Evolutionary conservation across 169 alveolate genomes (phyloP), one percentile per base, ranked within the genome.

Genomic region (Eimeria tenella): DNA sequence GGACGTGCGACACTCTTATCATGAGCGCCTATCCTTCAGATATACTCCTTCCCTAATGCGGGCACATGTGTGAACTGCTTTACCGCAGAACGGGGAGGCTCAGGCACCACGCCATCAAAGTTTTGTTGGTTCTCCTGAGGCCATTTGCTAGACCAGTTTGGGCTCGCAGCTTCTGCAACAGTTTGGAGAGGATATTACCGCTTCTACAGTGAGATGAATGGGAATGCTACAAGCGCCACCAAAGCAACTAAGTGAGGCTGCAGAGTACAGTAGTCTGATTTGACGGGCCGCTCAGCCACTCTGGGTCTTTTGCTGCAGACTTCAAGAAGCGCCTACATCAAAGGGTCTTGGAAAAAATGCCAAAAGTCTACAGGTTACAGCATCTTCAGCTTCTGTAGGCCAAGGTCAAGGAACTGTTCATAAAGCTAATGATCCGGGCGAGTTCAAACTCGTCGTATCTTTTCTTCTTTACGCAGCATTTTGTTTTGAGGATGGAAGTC

Each of bases 401-500:
- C 92, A 31, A 60, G 68, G 21, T 9, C 70, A 53, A 49, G 92
- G 65, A 17, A 63, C 68, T 23, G 19, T 55, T 4, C 52, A 62
- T 63, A 13, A 79, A 60, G 1, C 81, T 50, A 63, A 55, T 42
- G 73, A 42, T 50, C 10, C 53, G 42, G 55, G 63, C n/a, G 79
- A 25, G 9, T 49, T 84, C 62, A 60, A 62, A 50, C 81, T 84
- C 21, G 21, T 49, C 52, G 53, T 60, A 62, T 62, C 92, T 23
- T 84, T 84, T 42, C 92, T 84, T 25, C 65, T 84, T 31, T 79
- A 84, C 25, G 92, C 92, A 19, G 92, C 92, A 10, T 62, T 84
- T 63, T 84, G 92, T 42, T 84, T 84, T 52, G 92, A 84, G 73
- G 92, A 84, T 84, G 92, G 92, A 63, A 81, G 92, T 81, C 25